These are phyloP conservation scores for Picochlorum costavermella DNA, from an alignment of 139 green algal genomes.

Conservation along the genomic window DNA sequence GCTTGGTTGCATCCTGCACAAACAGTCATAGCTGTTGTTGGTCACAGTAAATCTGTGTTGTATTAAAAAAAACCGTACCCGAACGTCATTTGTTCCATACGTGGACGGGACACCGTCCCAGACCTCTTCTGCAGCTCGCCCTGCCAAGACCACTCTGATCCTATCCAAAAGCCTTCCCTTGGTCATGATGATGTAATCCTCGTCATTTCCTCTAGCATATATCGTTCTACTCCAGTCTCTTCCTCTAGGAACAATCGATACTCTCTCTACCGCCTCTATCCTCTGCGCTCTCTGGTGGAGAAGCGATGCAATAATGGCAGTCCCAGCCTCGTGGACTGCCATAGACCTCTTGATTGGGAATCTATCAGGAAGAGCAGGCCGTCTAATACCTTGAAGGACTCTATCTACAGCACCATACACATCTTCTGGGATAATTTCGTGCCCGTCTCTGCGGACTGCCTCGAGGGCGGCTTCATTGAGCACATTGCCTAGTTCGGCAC, in stretches of 20 bases:
- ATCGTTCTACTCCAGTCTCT: slow-evolving; percentile 54
- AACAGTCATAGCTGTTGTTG: not conserved
- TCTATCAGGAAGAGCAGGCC: slow-evolving; percentile 43
- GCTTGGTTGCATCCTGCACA: slow-evolving; percentile 24
- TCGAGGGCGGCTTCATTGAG: slow-evolving; percentile 87
- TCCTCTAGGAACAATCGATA: slow-evolving; percentile 57
- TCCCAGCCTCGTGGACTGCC: slow-evolving; percentile 45
- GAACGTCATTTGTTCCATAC: slow-evolving; percentile 17
- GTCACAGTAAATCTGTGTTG: too few relatives aligned
- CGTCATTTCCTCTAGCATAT: slow-evolving; percentile 58
- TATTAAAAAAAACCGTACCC: not conserved
- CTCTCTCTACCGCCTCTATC: slow-evolving; percentile 67
- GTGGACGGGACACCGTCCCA: slow-evolving; percentile 12
- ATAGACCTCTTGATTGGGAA: slow-evolving; percentile 23
- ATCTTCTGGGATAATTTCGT: slow-evolving; percentile 45
- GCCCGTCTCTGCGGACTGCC: slow-evolving; percentile 44
- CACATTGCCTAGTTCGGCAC: slow-evolving; percentile 91
- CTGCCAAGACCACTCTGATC: slow-evolving; percentile 57
- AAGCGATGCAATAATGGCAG: slow-evolving; percentile 55
- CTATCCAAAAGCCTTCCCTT: slow-evolving; percentile 63
- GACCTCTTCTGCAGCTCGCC: slow-evolving; percentile 47
- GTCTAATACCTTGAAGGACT: slow-evolving; percentile 65
- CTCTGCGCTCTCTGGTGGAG: slow-evolving; percentile 34
- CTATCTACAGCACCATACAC: slow-evolving; percentile 76
- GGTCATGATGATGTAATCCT: slow-evolving; percentile 74